Conservation (phyloP, 2,329 filamentous ascomycete species). For the Colletotrichum eremochloae region DNA sequence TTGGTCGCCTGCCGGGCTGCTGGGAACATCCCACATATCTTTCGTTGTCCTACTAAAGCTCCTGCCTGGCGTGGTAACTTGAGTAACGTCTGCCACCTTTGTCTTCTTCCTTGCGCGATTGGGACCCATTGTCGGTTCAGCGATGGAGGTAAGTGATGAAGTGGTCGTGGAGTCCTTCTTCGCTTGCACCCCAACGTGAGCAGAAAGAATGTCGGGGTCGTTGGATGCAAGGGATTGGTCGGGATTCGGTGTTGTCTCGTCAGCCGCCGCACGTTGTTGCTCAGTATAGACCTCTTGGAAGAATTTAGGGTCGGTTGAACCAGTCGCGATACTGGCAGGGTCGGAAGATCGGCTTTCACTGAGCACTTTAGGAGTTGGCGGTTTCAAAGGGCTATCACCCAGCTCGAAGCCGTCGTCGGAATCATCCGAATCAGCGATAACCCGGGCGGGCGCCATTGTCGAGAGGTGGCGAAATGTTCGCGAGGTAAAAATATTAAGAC, state of each 20-base stretch:
- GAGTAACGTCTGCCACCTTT: slow-evolving; percentile 47
- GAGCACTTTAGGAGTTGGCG: slow-evolving; percentile 20
- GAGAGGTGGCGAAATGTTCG: slow-evolving; percentile 25
- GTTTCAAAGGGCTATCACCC: slow-evolving; percentile 29
- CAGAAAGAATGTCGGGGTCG: slow-evolving; percentile 3
- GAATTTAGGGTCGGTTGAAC: slow-evolving; percentile 62
- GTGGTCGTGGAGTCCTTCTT: slow-evolving; percentile 20
- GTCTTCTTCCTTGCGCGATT: slow-evolving; percentile 30
- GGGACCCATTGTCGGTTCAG: slow-evolving; percentile 46
- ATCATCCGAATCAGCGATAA: slow-evolving; percentile 44
- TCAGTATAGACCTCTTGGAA: slow-evolving; percentile 63
- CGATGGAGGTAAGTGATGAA: slow-evolving; percentile 46
- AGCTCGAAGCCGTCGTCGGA: slow-evolving; percentile 36
- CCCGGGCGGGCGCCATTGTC: slow-evolving; percentile 37
- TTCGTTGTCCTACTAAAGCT: slow-evolving; percentile 37
- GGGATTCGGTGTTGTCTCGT: neutral
- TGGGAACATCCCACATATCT: slow-evolving; percentile 61
- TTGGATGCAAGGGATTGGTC: neutral
- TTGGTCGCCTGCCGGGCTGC: slow-evolving; percentile 52
- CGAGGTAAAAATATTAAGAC: slow-evolving; percentile 1
- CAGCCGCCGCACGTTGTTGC: slow-evolving; percentile 53
- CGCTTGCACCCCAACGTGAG: neutral
- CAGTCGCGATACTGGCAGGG: slow-evolving; percentile 48
- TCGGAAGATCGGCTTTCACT: slow-evolving; percentile 44
- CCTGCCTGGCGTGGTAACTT: slow-evolving; percentile 51